Evolutionary conservation across 2,329 filamentous ascomycete genomes (phyloP).

Genomic region (Cucurbitaria berberidis): DNA sequence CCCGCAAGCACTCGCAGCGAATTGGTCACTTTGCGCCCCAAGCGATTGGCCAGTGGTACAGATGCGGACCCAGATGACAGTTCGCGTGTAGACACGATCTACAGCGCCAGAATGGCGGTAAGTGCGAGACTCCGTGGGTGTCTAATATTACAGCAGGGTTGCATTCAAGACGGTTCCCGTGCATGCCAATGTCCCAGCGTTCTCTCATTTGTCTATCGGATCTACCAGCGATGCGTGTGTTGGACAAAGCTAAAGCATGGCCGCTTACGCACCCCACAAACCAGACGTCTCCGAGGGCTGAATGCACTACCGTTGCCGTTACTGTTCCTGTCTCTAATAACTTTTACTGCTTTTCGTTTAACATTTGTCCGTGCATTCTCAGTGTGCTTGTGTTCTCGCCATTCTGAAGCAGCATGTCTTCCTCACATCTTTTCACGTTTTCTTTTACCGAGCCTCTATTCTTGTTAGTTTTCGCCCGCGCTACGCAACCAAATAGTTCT

Average conservation of each 20-base stretch:
- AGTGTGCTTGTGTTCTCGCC: too few relatives aligned
- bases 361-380: too few relatives aligned
- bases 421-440: too few relatives aligned
- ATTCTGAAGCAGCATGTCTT: too few relatives aligned
- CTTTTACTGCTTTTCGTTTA: not conserved
- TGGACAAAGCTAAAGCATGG: not conserved
- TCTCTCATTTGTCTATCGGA: not conserved
- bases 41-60: too few relatives aligned
- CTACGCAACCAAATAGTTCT: too few relatives aligned
- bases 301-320: not conserved
- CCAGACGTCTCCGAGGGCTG: not conserved
- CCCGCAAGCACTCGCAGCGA: too few relatives aligned
- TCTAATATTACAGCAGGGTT: not conserved
- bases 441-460: too few relatives aligned
- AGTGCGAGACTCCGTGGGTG: not conserved
- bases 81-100: not conserved
- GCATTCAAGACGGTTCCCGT: not conserved
- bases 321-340: not conserved
- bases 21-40: too few relatives aligned
- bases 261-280: not conserved
- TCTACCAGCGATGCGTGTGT: not conserved
- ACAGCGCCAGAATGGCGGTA: not conserved
- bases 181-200: not conserved
- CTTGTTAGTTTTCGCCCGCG: too few relatives aligned
- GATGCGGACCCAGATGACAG: too few relatives aligned